Base-by-base conservation (phyloP, 2,329 filamentous ascomycete genomes). In the Colletotrichum neosansevieriae region DNA sequence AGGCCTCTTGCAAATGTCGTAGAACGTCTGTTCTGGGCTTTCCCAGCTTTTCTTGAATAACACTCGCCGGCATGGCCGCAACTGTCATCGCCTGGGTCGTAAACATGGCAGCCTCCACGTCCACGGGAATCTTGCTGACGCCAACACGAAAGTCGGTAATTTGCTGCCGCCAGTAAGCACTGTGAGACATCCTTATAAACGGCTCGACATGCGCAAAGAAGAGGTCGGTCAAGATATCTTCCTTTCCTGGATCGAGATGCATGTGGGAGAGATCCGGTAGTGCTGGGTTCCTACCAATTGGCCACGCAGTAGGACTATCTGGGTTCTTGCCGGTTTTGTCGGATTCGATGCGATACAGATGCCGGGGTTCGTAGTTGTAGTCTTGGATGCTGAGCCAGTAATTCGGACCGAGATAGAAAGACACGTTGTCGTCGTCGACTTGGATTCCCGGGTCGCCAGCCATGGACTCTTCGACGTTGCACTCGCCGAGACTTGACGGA, bases 341-440 rank as follows among this genome's bases (percentile, higher is more conserved):
- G 13, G 51, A 58, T 17, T 63, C 64, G 58, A 68, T 63, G 11
- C 53, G 63, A 12, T 67, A 67, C 2, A 70, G 67, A 32, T 59
- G 67, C 5, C 64, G 64, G 21, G 67, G 67, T 38, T 70, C 67
- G 44, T 58, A 70, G 47, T 63, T 58, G 34, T 63, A 24, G 4
- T 70, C 64, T 32, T 70, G 67, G 2, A 68, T 51, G 40, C 67
- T 70, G 24, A 70, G 63, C 67, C 67, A 70, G 59, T 63, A 63
- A 24, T 63, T 63, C 6, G 67, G 67, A 1, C 67, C 67, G 24
- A 70, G 63, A 17, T 70, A 68, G n/a, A 59, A 70, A n/a, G 67
- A 70, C 3, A 68, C 64, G 36, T 68, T 60, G 3, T 67, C 62
- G 42, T 70, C 67, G 58, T 62, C 67, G 5, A 70, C 58, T 6